Conservation (phyloP, 2,329 filamentous ascomycete genomes). For the Macroventuria anomochaeta region DNA sequence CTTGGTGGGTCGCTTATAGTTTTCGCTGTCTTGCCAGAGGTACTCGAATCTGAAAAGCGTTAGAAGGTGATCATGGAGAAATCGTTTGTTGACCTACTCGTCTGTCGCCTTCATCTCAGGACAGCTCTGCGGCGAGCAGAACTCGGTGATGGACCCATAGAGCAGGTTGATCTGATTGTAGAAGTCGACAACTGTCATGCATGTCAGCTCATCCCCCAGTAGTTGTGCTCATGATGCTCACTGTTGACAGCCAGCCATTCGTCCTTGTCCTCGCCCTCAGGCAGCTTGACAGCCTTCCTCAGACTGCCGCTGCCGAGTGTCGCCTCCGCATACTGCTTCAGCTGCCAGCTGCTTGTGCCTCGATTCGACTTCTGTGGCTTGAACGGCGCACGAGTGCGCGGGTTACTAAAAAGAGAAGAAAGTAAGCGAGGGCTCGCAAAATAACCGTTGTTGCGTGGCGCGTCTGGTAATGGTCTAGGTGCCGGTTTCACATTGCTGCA, state of each 20-base stretch:
- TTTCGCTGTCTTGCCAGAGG: constrained; percentile 95
- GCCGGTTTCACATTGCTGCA: constrained; percentile 17
- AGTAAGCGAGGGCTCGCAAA: constrained; percentile 43
- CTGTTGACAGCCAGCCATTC: constrained; percentile 99
- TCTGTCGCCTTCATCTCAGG: constrained; percentile 99
- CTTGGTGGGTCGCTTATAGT: constrained; percentile 95
- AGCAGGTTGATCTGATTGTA: constrained; percentile 99
- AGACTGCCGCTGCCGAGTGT: constrained; percentile 93
- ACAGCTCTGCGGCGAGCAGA: constrained; percentile 95
- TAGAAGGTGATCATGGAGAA: neutral
- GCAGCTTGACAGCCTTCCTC: constrained; percentile 94
- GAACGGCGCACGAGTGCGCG: constrained; percentile 88
- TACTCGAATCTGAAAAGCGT: constrained; percentile 79
- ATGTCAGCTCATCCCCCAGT: constrained; percentile 17
- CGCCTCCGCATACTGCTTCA: constrained; percentile 97
- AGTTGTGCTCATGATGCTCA: constrained; percentile 52
- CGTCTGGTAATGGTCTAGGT: constrained; percentile 10
- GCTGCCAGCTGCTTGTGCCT: constrained; percentile 88
- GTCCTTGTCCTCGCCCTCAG: constrained; percentile 95
- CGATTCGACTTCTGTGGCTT: constrained; percentile 84
- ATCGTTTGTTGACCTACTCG: constrained; percentile 66
- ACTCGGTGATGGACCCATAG: constrained; percentile 98
- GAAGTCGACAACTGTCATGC: constrained; percentile 90
- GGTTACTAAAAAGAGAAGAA: constrained; percentile 67
- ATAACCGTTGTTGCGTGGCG: constrained; percentile 23